A percentile compares a stretch with the other conserved stretches of the same genome.
Conservation (phyloP, 2,329 filamentous ascomycete species). For the Epichloe sibirici region DNA sequence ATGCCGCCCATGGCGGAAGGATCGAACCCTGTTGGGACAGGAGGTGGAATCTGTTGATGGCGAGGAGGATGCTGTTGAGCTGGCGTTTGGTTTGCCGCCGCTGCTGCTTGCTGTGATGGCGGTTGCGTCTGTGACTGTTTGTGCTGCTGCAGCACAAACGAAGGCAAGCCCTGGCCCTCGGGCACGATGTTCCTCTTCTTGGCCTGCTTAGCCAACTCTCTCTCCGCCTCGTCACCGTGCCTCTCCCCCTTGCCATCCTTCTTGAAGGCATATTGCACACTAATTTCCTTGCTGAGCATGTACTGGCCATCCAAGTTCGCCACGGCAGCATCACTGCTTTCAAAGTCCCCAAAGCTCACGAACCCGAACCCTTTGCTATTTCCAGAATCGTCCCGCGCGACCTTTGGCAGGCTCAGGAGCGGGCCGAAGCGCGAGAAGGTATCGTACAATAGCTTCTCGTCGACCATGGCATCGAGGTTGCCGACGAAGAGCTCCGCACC, state of each 20-base stretch:
- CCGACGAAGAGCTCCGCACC: conserved; percentile 95
- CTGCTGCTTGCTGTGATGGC: background rate
- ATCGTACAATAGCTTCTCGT: conserved; percentile 92
- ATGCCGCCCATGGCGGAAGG: conserved; percentile 17
- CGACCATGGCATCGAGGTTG: conserved; percentile 86
- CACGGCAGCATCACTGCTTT: conserved; percentile 83
- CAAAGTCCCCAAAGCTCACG: conserved; percentile 85
- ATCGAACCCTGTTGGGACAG: conserved; percentile 22
- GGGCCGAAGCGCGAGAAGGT: conserved; percentile 86
- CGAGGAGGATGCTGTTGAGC: conserved; percentile 14
- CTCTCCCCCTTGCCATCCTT: conserved; percentile 96
- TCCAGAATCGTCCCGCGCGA: conserved; percentile 78
- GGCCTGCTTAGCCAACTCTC: conserved; percentile 81
- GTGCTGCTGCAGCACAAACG: conserved; percentile 48
- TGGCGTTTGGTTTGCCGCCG: conserved; percentile 9
- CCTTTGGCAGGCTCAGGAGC: conserved; percentile 75
- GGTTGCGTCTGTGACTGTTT: conserved; percentile 1
- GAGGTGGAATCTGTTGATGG: conserved; percentile 10
- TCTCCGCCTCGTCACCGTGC: conserved; percentile 87
- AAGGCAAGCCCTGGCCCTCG: conserved; percentile 62
- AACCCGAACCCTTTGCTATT: conserved; percentile 94
- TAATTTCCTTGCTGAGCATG: conserved; percentile 91
- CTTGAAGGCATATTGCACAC: conserved; percentile 97
- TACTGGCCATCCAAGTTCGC: conserved; percentile 92
- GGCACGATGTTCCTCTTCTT: conserved; percentile 89